phyloP scores from a whole-genome alignment of 1,139 yeast genomes.

The Nakaseomyces nivariensis region DNA sequence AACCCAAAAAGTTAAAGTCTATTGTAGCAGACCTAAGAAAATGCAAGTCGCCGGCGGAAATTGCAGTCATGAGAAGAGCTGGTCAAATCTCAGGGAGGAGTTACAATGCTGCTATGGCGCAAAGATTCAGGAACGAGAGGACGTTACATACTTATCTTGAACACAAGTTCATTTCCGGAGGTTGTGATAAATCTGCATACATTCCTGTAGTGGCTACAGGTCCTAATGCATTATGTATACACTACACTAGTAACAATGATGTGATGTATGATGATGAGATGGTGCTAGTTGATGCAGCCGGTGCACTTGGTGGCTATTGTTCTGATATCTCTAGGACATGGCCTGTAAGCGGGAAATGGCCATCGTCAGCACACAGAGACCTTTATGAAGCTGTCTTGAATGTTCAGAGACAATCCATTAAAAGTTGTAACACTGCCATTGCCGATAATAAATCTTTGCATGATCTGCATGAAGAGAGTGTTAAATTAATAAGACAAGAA shows the following conservation, averaged over 20 bases:
- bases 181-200: conserved; percentile 85
- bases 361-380: conserved; percentile 64
- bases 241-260: conserved; percentile 84
- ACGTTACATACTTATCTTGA: conserved; percentile 75
- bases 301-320: conserved; percentile 86
- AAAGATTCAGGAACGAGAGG: conserved; percentile 59
- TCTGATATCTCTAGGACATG: conserved; percentile 95
- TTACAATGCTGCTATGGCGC: conserved; percentile 70
- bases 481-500: conserved; percentile 48
- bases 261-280: conserved; percentile 62
- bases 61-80: conserved; percentile 69
- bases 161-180: conserved; percentile 71
- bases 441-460: conserved; percentile 46
- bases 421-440: conserved; percentile 38
- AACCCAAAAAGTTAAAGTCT: conserved; percentile 28
- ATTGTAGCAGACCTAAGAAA: conserved; percentile 51
- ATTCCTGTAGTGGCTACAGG: conserved; percentile 97
- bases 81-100: conserved; percentile 76
- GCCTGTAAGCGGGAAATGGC: conserved; percentile 72
- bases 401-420: conserved; percentile 73
- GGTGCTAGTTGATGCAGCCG: conserved; percentile 94
- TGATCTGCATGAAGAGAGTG: conserved; percentile 67
- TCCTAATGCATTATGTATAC: conserved; percentile 73
- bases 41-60: conserved; percentile 67
- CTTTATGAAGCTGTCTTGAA: conserved; percentile 79